Conservation (phyloP, 106 monocot species). For the Dendrobium huoshanense region DNA sequence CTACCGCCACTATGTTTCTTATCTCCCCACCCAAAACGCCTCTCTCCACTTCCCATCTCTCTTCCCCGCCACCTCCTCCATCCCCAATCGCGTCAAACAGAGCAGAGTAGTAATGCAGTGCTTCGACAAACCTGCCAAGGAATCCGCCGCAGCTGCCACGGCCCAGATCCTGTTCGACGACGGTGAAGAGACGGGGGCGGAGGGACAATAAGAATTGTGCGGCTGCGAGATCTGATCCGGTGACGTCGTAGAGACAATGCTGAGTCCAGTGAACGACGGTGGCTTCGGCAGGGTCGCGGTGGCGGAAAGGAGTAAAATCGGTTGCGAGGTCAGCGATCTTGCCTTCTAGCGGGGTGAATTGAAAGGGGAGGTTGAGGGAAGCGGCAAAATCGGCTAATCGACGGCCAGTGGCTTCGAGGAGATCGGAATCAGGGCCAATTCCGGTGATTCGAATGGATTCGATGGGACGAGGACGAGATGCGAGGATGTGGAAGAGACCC, state of each 20-base stretch:
- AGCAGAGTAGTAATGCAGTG: constrained; percentile 60
- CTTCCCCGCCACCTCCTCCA: constrained; percentile 20
- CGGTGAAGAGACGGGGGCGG: constrained; percentile 39
- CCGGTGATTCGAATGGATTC: constrained; percentile 46
- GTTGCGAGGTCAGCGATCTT: constrained; percentile 34
- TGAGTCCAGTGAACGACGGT: constrained; percentile 61
- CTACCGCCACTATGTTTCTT: constrained; percentile 60
- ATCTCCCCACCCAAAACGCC: constrained; percentile 80
- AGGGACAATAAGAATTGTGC: constrained; percentile 19
- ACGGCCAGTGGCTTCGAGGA: constrained; percentile 42
- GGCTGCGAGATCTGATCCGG: constrained; percentile 42
- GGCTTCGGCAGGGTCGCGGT: constrained; percentile 16
- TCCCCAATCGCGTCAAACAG: constrained; percentile 68
- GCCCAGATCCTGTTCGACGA: constrained; percentile 49
- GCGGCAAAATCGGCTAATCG: constrained; percentile 61
- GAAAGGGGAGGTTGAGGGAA: constrained; percentile 45
- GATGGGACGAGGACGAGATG: constrained; percentile 33
- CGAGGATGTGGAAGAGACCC: constrained; percentile 57
- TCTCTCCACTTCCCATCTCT: constrained; percentile 74
- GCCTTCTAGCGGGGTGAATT: constrained; percentile 40
- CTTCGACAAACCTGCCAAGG: constrained; percentile 48
- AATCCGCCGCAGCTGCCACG: constrained; percentile 36
- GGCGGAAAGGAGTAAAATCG: constrained; percentile 7
- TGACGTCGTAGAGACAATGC: constrained; percentile 56
- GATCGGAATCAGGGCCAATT: constrained; percentile 36